phyloP scores from a whole-genome alignment of 495 filamentous ascomycete genomes.

The Neurospora cerealis region DNA sequence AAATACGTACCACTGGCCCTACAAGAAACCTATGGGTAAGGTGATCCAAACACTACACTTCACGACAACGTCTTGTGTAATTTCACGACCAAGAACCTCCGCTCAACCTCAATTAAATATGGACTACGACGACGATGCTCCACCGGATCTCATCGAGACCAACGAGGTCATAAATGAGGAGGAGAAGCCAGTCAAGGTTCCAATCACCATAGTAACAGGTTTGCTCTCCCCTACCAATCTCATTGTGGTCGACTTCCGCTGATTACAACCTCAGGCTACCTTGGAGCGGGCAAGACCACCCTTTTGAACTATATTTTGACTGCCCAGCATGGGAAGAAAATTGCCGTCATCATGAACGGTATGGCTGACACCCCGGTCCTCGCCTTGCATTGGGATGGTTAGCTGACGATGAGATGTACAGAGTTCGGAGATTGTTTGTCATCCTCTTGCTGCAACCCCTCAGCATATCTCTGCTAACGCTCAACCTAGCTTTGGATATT shows the following conservation, averaged over 20 bases:
- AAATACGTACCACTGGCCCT: neutral
- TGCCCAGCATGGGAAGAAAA: constrained; percentile 89
- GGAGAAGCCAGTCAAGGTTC: constrained; percentile 56
- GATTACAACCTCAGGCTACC: constrained; percentile 45
- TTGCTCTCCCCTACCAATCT: constrained; percentile 14
- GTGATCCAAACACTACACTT: neutral
- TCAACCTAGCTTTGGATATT: constrained; percentile 66
- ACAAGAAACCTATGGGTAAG: neutral
- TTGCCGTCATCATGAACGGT: constrained; percentile 97
- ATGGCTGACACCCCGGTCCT: constrained; percentile 1
- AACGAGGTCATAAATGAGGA: constrained; percentile 26
- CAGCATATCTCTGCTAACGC: constrained; percentile 12
- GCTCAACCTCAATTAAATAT: constrained; percentile 15
- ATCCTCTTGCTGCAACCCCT: neutral
- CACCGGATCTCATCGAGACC: constrained; percentile 61
- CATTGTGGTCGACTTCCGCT: constrained; percentile 5
- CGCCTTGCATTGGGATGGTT: neutral
- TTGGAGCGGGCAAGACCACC: constrained; percentile 93
- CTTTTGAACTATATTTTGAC: constrained; percentile 91
- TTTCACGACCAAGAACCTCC: neutral
- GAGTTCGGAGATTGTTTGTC: constrained; percentile 89
- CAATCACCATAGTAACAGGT: constrained; percentile 93
- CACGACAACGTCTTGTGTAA: neutral
- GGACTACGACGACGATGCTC: constrained; percentile 59
- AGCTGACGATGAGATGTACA: constrained; percentile 18